A percentile compares a stretch with the other conserved stretches of the same genome.
Evolutionary conservation across 2,329 filamentous ascomycete genomes (phyloP).

Genomic region (Simplicillium sp.): DNA sequence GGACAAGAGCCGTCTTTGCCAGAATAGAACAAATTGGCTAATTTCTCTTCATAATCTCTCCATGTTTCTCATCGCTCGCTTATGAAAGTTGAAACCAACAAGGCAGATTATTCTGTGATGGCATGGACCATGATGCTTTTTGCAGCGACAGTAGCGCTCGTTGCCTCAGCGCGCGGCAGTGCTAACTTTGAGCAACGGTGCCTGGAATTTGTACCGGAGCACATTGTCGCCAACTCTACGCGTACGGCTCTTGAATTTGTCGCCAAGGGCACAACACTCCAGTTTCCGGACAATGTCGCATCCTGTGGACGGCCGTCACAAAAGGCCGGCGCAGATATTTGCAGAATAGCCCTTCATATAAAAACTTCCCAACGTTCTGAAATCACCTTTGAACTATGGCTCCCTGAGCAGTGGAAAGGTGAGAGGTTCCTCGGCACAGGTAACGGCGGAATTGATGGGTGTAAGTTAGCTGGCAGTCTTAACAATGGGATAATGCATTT

Average conservation of each 20-base stretch:
- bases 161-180: neutral
- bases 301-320: conserved; percentile 21
- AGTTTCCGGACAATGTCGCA: conserved; percentile 23
- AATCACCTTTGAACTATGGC: conserved; percentile 37
- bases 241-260: conserved; percentile 4
- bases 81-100: too few relatives aligned
- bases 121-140: too few relatives aligned
- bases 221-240: neutral
- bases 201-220: neutral
- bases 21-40: too few relatives aligned
- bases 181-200: neutral
- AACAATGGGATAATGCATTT: neutral
- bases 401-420: conserved; percentile 31
- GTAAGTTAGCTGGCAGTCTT: conserved; percentile 12
- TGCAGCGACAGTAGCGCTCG: neutral
- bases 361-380: conserved; percentile 25
- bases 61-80: too few relatives aligned
- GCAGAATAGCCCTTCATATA: conserved; percentile 11
- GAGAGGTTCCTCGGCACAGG: conserved; percentile 36
- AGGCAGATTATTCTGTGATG: too few relatives aligned
- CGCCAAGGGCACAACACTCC: conserved; percentile 8
- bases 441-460: conserved; percentile 38
- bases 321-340: conserved; percentile 11
- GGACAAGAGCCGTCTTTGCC: too few relatives aligned
- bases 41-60: too few relatives aligned